Conservation (phyloP, 768 basidiomycete genomes). For the Chalciporus piperatus region DNA sequence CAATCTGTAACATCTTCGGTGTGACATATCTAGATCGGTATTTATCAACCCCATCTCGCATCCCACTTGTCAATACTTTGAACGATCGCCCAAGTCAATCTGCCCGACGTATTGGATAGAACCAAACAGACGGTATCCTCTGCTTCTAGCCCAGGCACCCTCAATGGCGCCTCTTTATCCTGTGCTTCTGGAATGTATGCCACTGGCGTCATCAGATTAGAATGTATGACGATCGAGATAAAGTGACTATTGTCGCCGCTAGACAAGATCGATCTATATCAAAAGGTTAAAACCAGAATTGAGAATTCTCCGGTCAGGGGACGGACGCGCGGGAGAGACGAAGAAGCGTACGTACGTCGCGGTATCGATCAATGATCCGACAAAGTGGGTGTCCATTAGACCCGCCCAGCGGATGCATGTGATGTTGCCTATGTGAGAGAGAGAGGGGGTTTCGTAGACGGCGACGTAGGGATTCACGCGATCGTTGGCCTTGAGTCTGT, state of each 20-base stretch:
- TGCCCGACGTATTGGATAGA: constrained; percentile 21
- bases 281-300: neutral
- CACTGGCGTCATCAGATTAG: constrained; percentile 45
- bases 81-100: constrained; percentile 39
- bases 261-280: constrained; percentile 8
- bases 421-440: constrained; percentile 43
- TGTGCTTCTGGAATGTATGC: constrained; percentile 41
- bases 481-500: constrained; percentile 59
- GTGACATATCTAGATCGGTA: too few species aligned
- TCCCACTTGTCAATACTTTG: constrained; percentile 46
- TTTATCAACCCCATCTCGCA: constrained; percentile 38
- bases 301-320: neutral
- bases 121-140: constrained; percentile 55
- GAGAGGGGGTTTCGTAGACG: constrained; percentile 55
- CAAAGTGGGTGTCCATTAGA: constrained; percentile 49
- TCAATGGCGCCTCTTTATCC: constrained; percentile 30
- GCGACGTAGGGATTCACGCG: constrained; percentile 68
- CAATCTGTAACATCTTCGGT: constrained; percentile 29
- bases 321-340: neutral
- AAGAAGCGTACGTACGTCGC: constrained; percentile 29
- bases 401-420: constrained; percentile 62
- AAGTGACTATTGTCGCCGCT: constrained; percentile 10
- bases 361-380: constrained; percentile 48
- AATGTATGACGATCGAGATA: constrained; percentile 33
- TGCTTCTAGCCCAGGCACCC: constrained; percentile 46